Conservation (phyloP, 1,139 yeast genomes). For the Suhomyces bolitotheri region DNA sequence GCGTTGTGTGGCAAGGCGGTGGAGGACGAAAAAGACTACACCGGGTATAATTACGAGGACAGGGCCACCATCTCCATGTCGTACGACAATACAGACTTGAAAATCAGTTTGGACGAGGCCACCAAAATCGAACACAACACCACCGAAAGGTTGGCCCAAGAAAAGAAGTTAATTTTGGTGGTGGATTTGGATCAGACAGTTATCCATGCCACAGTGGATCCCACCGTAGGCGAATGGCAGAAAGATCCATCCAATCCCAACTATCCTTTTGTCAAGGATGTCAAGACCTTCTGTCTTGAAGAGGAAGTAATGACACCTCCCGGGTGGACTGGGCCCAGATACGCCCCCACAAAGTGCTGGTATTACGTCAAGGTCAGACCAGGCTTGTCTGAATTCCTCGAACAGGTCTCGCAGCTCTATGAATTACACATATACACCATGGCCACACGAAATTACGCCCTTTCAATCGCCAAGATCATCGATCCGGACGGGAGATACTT, state of each 20-base stretch:
- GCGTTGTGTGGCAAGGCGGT: constrained; percentile 88
- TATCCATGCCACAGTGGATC: constrained; percentile 96
- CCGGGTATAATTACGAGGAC: constrained; percentile 70
- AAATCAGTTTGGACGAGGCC: constrained; percentile 85
- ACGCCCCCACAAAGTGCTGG: constrained; percentile 66
- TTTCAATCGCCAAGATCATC: constrained; percentile 83
- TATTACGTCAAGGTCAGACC: constrained; percentile 94
- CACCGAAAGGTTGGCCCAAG: constrained; percentile 59
- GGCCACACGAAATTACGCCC: constrained; percentile 97
- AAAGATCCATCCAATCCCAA: constrained; percentile 82
- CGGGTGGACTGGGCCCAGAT: constrained; percentile 57
- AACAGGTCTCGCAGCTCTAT: constrained; percentile 60
- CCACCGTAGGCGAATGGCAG: constrained; percentile 97
- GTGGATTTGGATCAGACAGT: constrained; percentile 98
- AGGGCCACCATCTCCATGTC: constrained; percentile 88
- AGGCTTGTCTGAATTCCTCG: constrained; percentile 73
- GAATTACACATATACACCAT: constrained; percentile 96
- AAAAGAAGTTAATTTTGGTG: constrained; percentile 76
- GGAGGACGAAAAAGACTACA: constrained; percentile 78
- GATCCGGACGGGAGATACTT: constrained; percentile 87
- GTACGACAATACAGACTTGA: constrained; percentile 84
- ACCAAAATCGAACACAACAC: constrained; percentile 73
- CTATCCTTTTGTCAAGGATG: constrained; percentile 81
- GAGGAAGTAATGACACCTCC: constrained; percentile 70
- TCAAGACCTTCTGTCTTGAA: constrained; percentile 69